Base-by-base conservation (phyloP, 1,284 basidiomycete genomes). In the Bondarzewia mesenterica region DNA sequence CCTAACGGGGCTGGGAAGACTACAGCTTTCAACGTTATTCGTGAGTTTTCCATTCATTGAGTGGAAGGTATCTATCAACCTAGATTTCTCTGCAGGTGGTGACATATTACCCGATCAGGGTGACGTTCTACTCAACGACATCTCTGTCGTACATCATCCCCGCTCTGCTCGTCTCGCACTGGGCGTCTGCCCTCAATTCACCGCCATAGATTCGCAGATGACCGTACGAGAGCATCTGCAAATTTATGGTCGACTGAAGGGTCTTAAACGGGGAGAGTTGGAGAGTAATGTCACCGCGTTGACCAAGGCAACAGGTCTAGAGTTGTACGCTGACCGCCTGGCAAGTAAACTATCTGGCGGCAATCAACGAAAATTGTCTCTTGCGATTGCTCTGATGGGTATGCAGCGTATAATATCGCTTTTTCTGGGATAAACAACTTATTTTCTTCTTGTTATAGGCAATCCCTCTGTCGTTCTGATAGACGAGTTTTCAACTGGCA, bases 131-230 rank as follows among this genome's bases (percentile, higher is more conserved):
- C 82, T 90, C 56, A 74, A 77, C 45, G 78, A 75, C 1, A 67
- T 72, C 25, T 89, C 85, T 1, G 77, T 86, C 32, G 67, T 85
- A 18, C 66, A 69, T 22, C 69, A 80, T 49, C 77, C 85, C 0
- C 75, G 75, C 29, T 69, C 64, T 4, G 84, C 87, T 25, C 73
- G 84, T 41, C 71, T 82, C 4, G 72, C 76, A 4, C 74, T 90
- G 6, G 87, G 87, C 2, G 85, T 90, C 37, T 89, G 85, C 59
- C 88, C 87, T 0, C 88, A 91, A 55, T 87, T 89, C 64, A 88
- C 87, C 4, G 87, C 88, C 0, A 85, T 90, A 50, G 89, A 90
- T 53, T 69, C 78, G 5, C 79, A 87, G 53, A 65, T 91, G 42
- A 89, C 83, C 3, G 88, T 89, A 14, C 72, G 79, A 23, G 82